Evolutionary conservation across 2,329 filamentous ascomycete species (phyloP), one percentile per base, ranked within the genome.

Genomic region (Chalaropsis ovoidea): DNA sequence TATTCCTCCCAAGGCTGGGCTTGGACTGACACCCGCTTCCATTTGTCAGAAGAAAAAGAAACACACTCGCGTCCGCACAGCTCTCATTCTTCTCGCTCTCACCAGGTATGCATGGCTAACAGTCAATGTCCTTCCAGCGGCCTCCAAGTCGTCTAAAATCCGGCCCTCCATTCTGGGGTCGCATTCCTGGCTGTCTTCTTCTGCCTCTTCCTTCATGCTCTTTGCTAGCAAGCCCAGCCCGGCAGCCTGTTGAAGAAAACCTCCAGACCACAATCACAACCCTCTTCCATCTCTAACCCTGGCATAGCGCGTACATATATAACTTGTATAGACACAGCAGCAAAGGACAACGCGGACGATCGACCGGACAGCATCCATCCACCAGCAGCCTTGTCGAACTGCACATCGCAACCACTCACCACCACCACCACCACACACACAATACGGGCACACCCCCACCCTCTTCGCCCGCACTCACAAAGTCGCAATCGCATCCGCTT

Each of bases 401-500:
- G 47, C 47, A 52, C 47, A 52, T 52, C 47, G 24, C 47, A 27
- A 52, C 47, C 2, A 31, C 31, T 6, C 4, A 52, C 10, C 15
- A 27, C 10, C 47, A 24, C 6, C 11, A 52, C 10, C 15, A 27
- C 10, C 47, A 24, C n/a, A n/a, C n/a, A n/a, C n/a, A n/a, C 22
- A 52, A 11, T 58, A 58, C 24, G 17, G 27, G 15, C 52, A 31
- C 52, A 35, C 52, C 27, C 52, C 24, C 27, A 27, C 19, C 19
- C 13, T 31, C 13, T n/a, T n/a, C 52, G 17, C 52, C 52, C 52
- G 52, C 52, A 39, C 24, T 52, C 19, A 52, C 52, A 10, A 58
- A 35, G 27, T 19, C 27, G 52, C 52, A 58, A 31, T 24, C 27
- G 52, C 27, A 58, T 39, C 52, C 52, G 52, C 52, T 58, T 58